Percentiles rank a stretch among this genome's conserved stretches.
Conservation (phyloP, 108 stramenopile species). For the Aurantiochytrium sp. region DNA sequence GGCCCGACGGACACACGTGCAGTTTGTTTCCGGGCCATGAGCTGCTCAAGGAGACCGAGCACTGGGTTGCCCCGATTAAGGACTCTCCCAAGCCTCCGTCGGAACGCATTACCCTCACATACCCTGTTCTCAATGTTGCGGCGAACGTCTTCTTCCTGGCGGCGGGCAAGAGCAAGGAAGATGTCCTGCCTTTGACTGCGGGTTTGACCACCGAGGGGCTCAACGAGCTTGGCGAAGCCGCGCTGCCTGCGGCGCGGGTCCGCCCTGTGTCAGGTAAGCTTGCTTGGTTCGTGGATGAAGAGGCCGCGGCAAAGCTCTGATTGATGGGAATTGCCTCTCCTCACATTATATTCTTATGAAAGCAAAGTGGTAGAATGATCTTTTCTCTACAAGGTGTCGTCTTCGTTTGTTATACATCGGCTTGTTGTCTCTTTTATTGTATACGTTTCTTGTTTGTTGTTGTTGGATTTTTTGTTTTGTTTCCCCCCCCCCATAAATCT, state of each 20-base stretch:
- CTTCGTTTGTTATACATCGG: too few relatives aligned
- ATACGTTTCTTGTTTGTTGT: too few relatives aligned
- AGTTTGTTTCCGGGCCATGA: constrained; percentile 81
- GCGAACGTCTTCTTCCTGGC: constrained; percentile 68
- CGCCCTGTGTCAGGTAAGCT: constrained; percentile 43
- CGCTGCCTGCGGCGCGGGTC: constrained; percentile 44
- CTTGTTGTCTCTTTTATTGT: too few relatives aligned
- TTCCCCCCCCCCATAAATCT: too few relatives aligned
- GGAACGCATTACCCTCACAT: constrained; percentile 79
- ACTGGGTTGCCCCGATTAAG: constrained; percentile 65
- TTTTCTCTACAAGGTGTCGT: too few relatives aligned
- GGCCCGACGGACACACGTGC: constrained; percentile 93
- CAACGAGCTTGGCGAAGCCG: background rate
- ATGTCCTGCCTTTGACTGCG: constrained; percentile 38
- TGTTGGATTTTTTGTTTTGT: too few relatives aligned
- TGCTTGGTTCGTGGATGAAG: constrained; percentile 65
- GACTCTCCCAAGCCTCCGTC: constrained; percentile 94
- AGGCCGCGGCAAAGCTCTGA: constrained; percentile 38
- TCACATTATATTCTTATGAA: too few relatives aligned
- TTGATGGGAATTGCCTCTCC: too few relatives aligned
- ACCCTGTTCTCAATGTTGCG: constrained; percentile 63
- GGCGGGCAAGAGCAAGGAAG: constrained; percentile 58
- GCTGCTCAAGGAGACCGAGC: constrained; percentile 54
- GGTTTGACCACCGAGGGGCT: background rate
- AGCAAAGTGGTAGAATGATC: too few relatives aligned